phyloP scores from a whole-genome alignment of 352 stramenopile species.

The Elongisporangium senticosum region DNA sequence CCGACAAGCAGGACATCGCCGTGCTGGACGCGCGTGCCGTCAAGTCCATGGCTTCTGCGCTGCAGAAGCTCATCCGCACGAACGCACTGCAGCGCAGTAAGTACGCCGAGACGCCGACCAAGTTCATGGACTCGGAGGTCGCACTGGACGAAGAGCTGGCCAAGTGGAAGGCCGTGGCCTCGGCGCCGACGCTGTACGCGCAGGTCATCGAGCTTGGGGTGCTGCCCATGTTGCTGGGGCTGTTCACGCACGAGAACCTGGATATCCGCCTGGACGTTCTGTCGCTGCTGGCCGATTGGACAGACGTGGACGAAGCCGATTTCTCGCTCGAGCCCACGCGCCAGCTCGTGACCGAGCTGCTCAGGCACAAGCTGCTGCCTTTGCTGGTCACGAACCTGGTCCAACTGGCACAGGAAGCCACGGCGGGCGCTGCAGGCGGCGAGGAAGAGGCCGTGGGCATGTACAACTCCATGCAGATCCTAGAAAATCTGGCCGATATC shows the following conservation, averaged over 20 bases:
- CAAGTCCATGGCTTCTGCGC: constrained; percentile 56
- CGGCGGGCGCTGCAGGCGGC: constrained; percentile 10
- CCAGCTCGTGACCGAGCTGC: constrained; percentile 41
- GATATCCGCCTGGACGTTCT: constrained; percentile 60
- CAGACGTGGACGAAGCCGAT: constrained; percentile 54
- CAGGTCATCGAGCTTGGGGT: constrained; percentile 57
- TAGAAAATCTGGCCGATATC: constrained; percentile 74
- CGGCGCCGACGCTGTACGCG: constrained; percentile 47
- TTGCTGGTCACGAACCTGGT: constrained; percentile 45
- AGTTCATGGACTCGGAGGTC: constrained; percentile 85
- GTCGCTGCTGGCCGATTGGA: constrained; percentile 62
- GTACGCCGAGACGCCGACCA: constrained; percentile 61
- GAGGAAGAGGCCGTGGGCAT: constrained; percentile 63
- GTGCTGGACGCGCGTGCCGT: constrained; percentile 63
- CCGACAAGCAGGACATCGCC: constrained; percentile 37
- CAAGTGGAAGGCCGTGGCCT: constrained; percentile 52
- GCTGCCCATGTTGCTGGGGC: constrained; percentile 60
- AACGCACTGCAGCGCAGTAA: constrained; percentile 82
- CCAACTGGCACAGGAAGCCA: constrained; percentile 18
- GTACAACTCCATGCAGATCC: constrained; percentile 77
- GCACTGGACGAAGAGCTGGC: constrained; percentile 48
- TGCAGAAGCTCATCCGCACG: constrained; percentile 68
- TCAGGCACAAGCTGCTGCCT: constrained; percentile 54
- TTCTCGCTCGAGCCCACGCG: constrained; percentile 32
- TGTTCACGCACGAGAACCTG: constrained; percentile 80